Conservation (phyloP, 345 rosid species). For the Melastoma malabathricum region DNA sequence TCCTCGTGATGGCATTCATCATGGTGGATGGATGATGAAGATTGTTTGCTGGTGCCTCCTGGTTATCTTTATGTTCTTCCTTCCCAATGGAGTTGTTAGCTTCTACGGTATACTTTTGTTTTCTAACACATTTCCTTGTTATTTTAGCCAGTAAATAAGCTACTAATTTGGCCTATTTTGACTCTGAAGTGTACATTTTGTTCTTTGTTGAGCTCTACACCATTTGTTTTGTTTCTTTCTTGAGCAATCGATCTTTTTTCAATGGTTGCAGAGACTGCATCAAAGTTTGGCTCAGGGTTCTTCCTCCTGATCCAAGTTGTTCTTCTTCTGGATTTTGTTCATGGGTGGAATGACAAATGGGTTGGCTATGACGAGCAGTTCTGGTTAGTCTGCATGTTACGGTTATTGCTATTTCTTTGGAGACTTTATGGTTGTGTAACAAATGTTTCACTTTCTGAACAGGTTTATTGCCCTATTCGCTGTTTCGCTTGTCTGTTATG, state of each 20-base stretch:
- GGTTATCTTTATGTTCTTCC: constrained; percentile 86
- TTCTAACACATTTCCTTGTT: background rate
- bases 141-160: background rate
- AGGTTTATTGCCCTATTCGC: constrained; percentile 77
- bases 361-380: constrained; percentile 93
- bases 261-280: constrained; percentile 47
- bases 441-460: constrained; percentile 1
- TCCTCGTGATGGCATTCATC: constrained; percentile 93
- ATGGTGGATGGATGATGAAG: constrained; percentile 99
- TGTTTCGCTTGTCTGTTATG: constrained; percentile 78
- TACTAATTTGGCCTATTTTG: background rate
- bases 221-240: background rate
- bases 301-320: constrained; percentile 98
- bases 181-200: background rate
- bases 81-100: constrained; percentile 85
- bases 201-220: too few relatives aligned
- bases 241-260: constrained; percentile 1
- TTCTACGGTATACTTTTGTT: constrained; percentile 47
- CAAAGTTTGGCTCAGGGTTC: constrained; percentile 94
- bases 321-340: constrained; percentile 84
- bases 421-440: background rate
- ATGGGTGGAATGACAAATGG: constrained; percentile 99
- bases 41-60: constrained; percentile 73
- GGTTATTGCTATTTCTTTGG: background rate
- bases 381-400: constrained; percentile 47